Evolutionary conservation across 2,329 filamentous ascomycete species (phyloP).

Genomic region (Penicillium sp.): DNA sequence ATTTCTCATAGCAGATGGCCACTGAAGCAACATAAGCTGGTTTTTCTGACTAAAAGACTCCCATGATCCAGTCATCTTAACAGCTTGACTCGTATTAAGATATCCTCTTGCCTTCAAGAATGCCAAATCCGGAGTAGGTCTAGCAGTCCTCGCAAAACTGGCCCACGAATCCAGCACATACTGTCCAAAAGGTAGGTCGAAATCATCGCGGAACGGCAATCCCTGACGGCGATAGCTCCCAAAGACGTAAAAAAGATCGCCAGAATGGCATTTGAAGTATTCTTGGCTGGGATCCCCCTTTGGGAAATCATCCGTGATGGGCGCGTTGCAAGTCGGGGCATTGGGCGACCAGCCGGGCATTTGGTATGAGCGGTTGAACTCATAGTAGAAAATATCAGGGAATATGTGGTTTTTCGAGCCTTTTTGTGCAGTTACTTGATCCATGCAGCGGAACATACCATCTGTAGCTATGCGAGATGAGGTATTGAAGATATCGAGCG

Average conservation of each 20-base stretch:
- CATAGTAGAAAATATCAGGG: conserved; percentile 57
- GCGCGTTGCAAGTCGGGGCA: conserved; percentile 47
- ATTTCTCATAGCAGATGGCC: conserved; percentile 14
- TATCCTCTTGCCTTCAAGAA: conserved; percentile 22
- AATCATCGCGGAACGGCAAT: conserved; percentile 19
- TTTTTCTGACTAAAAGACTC: conserved; percentile 6
- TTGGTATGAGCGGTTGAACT: conserved; percentile 54
- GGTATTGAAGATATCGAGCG: conserved; percentile 57
- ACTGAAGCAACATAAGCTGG: conserved; percentile 18
- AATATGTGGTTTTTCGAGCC: conserved; percentile 49
- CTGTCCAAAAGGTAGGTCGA: conserved; percentile 23
- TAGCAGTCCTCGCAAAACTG: conserved; percentile 20
- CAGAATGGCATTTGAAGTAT: conserved; percentile 57
- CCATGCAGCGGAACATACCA: conserved; percentile 59
- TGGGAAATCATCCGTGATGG: conserved; percentile 37
- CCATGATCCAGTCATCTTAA: conserved; percentile 14
- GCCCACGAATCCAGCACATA: conserved; percentile 27
- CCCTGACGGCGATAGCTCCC: conserved; percentile 44
- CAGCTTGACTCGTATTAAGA: conserved; percentile 13
- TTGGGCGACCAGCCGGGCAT: conserved; percentile 57
- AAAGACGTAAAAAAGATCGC: conserved; percentile 56
- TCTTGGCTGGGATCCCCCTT: conserved; percentile 52
- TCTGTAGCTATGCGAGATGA: conserved; percentile 58
- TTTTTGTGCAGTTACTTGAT: conserved; percentile 58
- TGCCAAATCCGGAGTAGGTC: conserved; percentile 16